Evolutionary conservation across 2,329 filamentous ascomycete genomes (phyloP).

Genomic region (Sarocladium oryzae): DNA sequence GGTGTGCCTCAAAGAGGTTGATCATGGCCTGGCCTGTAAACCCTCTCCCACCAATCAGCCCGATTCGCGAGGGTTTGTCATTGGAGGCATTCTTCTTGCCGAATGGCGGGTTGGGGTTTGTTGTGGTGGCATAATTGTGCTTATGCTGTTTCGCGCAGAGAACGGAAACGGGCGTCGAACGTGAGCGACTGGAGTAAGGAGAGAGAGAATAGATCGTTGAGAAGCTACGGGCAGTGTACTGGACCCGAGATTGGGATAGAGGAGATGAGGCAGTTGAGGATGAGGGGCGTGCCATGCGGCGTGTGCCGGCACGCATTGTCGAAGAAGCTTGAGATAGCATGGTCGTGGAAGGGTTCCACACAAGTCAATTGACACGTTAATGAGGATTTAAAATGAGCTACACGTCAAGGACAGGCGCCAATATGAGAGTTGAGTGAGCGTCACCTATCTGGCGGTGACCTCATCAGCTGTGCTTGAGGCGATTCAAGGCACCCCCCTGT

Average conservation of each 20-base stretch:
- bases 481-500: background rate
- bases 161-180: background rate
- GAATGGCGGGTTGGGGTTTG: conserved; percentile 73
- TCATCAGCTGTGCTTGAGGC: background rate
- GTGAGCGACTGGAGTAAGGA: background rate
- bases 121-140: conserved; percentile 17
- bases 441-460: background rate
- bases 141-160: conserved; percentile 14
- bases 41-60: conserved; percentile 83
- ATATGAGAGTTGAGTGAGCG: background rate
- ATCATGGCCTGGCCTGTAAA: conserved; percentile 93
- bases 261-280: background rate
- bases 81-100: conserved; percentile 85
- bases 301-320: background rate
- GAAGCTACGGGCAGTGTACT: background rate
- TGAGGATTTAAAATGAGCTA: background rate
- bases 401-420: background rate
- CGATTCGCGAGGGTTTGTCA: conserved; percentile 69
- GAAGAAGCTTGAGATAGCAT: background rate
- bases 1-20: conserved; percentile 78
- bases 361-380: background rate
- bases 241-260: background rate
- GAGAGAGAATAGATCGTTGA: background rate
- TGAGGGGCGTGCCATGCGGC: background rate
- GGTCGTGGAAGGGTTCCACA: background rate